These are phyloP conservation scores for Auriscalpium microsporum DNA, from an alignment of 768 basidiomycete species.

Conservation along the genomic window DNA sequence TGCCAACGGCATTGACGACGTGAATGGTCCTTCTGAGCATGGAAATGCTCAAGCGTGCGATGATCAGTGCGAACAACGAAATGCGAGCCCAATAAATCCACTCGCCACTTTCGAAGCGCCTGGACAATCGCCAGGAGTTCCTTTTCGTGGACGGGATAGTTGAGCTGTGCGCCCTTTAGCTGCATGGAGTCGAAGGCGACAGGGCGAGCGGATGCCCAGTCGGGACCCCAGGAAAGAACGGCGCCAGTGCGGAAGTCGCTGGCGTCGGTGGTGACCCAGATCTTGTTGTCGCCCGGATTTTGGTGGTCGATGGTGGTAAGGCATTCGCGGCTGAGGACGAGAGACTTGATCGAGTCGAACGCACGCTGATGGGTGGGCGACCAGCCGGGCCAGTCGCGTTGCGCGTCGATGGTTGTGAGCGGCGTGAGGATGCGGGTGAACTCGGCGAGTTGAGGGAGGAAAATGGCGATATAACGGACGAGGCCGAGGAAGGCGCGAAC, in stretches of 20 bases:
- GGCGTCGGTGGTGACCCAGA: slow-evolving; percentile 29
- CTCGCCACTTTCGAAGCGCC: slow-evolving; percentile 19
- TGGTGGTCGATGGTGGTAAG: slow-evolving; percentile 26
- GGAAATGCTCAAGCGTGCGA: slow-evolving; percentile 21
- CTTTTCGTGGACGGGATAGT: slow-evolving; percentile 33
- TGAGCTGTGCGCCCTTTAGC: slow-evolving; percentile 24
- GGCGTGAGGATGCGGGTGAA: slow-evolving; percentile 21
- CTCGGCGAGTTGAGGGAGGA: slow-evolving; percentile 22
- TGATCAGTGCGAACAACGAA: slow-evolving; percentile 30
- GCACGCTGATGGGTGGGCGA: slow-evolving; percentile 22
- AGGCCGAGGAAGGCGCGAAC: slow-evolving; percentile 18
- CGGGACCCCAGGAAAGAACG: neutral
- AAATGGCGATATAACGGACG: slow-evolving; percentile 21
- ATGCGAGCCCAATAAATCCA: slow-evolving; percentile 14
- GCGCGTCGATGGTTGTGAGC: slow-evolving; percentile 18
- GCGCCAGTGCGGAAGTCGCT: slow-evolving; percentile 23
- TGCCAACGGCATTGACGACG: slow-evolving; percentile 11
- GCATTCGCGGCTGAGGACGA: slow-evolving; percentile 20
- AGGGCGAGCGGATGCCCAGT: slow-evolving; percentile 24
- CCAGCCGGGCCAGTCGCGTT: slow-evolving; percentile 20
- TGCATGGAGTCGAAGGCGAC: slow-evolving; percentile 24
- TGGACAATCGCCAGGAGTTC: slow-evolving; percentile 30
- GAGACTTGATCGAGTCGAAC: slow-evolving; percentile 27
- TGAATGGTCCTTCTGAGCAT: neutral
- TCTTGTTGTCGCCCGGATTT: slow-evolving; percentile 20